Evolutionary conservation across 129 eudicot genomes (phyloP), one percentile per base, ranked within the genome.

Genomic region (Centaurea solstitialis): DNA sequence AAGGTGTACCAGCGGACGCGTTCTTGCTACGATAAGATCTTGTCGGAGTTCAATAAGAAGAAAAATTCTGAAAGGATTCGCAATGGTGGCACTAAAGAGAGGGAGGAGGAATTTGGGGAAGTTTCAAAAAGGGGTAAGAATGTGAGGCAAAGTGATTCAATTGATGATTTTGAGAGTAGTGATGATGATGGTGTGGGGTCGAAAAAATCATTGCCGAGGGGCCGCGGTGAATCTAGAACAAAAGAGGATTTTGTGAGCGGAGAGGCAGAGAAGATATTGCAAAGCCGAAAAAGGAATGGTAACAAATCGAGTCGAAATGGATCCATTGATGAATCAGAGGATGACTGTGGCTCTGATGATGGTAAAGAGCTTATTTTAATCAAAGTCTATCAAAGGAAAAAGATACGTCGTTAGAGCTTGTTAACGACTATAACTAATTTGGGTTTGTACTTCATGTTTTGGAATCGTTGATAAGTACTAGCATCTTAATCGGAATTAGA

Each of bases 1-100:
- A 81, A 66, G 47, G 0, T 88, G 13, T 26, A 78, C 22, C 83
- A 86, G 81, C 85, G 91, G 12, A 88, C 91, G 9, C 81, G 91
- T 75, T 57, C 82, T 13, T 68, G 81, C 18, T 80, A 79, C 2
- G 83, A 82, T 4, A 69, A 76, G 18, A 81, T 85, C 57, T 88
- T 85, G 79, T 38, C 43, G 13, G 81, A 76, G 84, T 62, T n/a
- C 7, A 79, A 74, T 62, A 76, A 80, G 72, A 82, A 82, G 68
- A 73, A 72, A 24, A 33, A 74, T 28, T 72, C 9, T 37, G 70
- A 17, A 17, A 47, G 50, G 41, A 35, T 6, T 40, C 80, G 76
- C n/a, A 53, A 7, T 45, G 30, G 1, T 26, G n/a, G n/a, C n/a
- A 23, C 6, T 59, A 71, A 26, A 41, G n/a, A n/a, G n/a, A 17